phyloP scores from a whole-genome alignment of 495 filamentous ascomycete genomes.

The Annulohypoxylon nitens region DNA sequence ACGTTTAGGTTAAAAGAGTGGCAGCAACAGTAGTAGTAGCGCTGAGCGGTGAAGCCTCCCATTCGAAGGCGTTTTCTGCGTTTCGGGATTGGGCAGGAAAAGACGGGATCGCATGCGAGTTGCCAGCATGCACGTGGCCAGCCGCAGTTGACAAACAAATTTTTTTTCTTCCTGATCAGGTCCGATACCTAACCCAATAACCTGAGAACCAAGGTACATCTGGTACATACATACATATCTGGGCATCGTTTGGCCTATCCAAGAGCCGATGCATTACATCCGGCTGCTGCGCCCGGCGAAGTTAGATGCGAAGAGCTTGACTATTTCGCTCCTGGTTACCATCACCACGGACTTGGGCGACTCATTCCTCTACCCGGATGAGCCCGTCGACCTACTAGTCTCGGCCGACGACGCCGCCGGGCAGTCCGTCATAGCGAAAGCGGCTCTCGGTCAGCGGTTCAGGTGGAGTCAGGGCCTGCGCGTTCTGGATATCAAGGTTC shows the following conservation, averaged over 20 bases:
- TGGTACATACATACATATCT: no score
- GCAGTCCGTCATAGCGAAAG: conserved; percentile 45
- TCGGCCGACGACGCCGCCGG: conserved; percentile 65
- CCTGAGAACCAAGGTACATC: no score
- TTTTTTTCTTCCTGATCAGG: neutral
- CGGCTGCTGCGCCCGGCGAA: conserved; percentile 77
- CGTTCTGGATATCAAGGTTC: conserved; percentile 57
- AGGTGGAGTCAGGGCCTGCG: conserved; percentile 59
- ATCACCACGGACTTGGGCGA: conserved; percentile 95
- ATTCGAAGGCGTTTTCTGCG: neutral
- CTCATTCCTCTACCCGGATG: conserved; percentile 76
- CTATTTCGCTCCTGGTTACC: conserved; percentile 68
- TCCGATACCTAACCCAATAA: neutral
- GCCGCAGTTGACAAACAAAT: conserved; percentile 5
- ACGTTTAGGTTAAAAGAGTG: conserved; percentile 11
- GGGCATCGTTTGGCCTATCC: neutral
- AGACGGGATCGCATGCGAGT: conserved; percentile 5
- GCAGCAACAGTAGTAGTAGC: no score
- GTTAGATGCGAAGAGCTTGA: conserved; percentile 55
- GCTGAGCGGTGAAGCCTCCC: conserved; percentile 22
- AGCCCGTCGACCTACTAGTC: conserved; percentile 68
- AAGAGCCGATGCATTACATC: conserved; percentile 74
- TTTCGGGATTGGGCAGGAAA: conserved; percentile 34
- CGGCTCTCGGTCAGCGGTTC: conserved; percentile 19
- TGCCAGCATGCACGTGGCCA: conserved; percentile 27